These are phyloP conservation scores for Oldenlandia corymbosa DNA, from an alignment of 257 asterid genomes.

Conservation along the genomic window DNA sequence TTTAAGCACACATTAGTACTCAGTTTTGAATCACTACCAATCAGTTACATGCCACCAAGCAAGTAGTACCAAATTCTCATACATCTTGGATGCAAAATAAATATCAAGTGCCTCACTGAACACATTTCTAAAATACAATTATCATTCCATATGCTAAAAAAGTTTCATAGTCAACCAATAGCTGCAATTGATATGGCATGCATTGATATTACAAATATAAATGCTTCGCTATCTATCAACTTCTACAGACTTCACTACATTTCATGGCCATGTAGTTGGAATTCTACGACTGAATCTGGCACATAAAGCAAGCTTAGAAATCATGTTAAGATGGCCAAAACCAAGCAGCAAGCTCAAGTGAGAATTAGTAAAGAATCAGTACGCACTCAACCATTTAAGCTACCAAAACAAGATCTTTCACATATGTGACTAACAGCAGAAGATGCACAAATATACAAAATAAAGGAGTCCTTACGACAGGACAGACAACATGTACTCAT, in stretches of 20 bases:
- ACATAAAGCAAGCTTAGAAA: too few relatives aligned
- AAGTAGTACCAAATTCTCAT: neutral
- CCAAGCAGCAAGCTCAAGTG: too few relatives aligned
- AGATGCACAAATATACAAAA: neutral
- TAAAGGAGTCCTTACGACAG: neutral
- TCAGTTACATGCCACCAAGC: neutral
- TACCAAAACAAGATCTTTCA: neutral
- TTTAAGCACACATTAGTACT: constrained; percentile 9
- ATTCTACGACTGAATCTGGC: too few relatives aligned
- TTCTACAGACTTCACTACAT: neutral
- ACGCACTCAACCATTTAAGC: too few relatives aligned
- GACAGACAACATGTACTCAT: neutral
- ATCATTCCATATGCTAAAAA: too few relatives aligned
- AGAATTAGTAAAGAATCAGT: too few relatives aligned
- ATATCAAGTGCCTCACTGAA: neutral
- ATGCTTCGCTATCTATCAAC: neutral
- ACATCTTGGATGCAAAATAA: neutral
- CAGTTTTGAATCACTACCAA: too few relatives aligned
- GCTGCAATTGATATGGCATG: neutral
- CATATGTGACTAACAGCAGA: too few relatives aligned
- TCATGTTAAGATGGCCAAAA: too few relatives aligned
- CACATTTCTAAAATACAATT: neutral
- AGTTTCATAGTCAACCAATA: too few relatives aligned
- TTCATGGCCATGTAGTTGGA: neutral
- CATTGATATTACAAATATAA: too few relatives aligned